Percentiles rank a stretch among this genome's conserved stretches.
These are phyloP conservation scores for Talaromyces liani DNA, from an alignment of 495 filamentous ascomycete species.

Conservation along the genomic window DNA sequence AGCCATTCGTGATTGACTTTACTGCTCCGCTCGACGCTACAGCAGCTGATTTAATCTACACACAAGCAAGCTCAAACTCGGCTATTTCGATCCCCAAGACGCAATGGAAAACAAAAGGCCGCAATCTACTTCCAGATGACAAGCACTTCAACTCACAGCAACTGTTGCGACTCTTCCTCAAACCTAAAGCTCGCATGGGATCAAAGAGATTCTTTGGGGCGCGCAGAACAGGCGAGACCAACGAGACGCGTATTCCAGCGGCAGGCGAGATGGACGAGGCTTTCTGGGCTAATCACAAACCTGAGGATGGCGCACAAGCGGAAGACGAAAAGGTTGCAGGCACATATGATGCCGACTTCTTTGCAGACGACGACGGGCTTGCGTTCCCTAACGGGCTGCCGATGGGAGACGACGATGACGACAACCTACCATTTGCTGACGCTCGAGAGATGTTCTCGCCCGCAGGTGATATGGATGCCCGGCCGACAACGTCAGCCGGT, in stretches of 20 bases:
- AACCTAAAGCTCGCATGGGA: slow-evolving; percentile 76
- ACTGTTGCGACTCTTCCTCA: slow-evolving; percentile 83
- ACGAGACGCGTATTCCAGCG: slow-evolving; percentile 48
- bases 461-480: slow-evolving; percentile 38
- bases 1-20: slow-evolving; percentile 94
- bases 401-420: slow-evolving; percentile 58
- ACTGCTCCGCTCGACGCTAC: slow-evolving; percentile 58
- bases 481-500: slow-evolving; percentile 27
- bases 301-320: slow-evolving; percentile 43
- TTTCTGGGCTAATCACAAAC: slow-evolving; percentile 79
- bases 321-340: slow-evolving; percentile 51
- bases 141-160: slow-evolving; percentile 96
- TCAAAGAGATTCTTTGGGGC: slow-evolving; percentile 40
- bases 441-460: slow-evolving; percentile 86
- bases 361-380: slow-evolving; percentile 91
- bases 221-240: slow-evolving; percentile 31
- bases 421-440: slow-evolving; percentile 82
- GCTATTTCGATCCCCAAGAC: slow-evolving; percentile 80
- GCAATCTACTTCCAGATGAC: slow-evolving; percentile 93
- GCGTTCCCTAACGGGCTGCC: slow-evolving; percentile 60
- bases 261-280: slow-evolving; percentile 78
- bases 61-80: slow-evolving; percentile 70
- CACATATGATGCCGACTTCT: slow-evolving; percentile 96
- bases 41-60: slow-evolving; percentile 76
- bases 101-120: slow-evolving; percentile 88